phyloP scores from a whole-genome alignment of 1,284 basidiomycete species.

The Flammula alnicola region DNA sequence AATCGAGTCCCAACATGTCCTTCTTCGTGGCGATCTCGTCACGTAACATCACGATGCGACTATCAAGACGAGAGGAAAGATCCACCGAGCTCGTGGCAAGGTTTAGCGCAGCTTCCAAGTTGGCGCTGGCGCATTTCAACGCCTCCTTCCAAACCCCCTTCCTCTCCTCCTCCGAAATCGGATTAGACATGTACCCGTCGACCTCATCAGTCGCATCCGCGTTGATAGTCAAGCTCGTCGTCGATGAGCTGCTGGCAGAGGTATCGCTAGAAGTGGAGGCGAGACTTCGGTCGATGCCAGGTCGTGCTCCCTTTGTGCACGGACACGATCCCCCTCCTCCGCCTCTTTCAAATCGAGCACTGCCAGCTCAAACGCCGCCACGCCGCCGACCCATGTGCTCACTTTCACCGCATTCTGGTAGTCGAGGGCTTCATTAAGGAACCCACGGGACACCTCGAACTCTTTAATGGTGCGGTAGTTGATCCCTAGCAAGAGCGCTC shows the following conservation, averaged over 20 bases:
- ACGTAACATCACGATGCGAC: slow-evolving; percentile 66
- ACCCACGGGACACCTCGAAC: slow-evolving; percentile 47
- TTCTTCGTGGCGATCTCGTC: slow-evolving; percentile 72
- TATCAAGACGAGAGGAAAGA: slow-evolving; percentile 69
- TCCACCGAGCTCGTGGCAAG: slow-evolving; percentile 61
- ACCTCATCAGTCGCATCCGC: slow-evolving; percentile 7
- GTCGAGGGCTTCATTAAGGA: slow-evolving; percentile 55
- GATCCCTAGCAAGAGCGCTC: slow-evolving; percentile 70
- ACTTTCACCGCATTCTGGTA: slow-evolving; percentile 45
- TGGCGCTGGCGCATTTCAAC: slow-evolving; percentile 50
- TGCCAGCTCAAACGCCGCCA: slow-evolving; percentile 70
- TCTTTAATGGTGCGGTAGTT: slow-evolving; percentile 60
- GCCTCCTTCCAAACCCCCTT: slow-evolving; percentile 51
- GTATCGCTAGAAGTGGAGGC: background rate
- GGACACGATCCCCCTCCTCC: slow-evolving; percentile 6
- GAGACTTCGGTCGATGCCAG: background rate
- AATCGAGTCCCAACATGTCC: slow-evolving; percentile 42
- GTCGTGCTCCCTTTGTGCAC: slow-evolving; percentile 1
- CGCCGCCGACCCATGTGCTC: slow-evolving; percentile 69
- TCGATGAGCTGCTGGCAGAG: no score
- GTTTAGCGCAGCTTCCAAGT: slow-evolving; percentile 55
- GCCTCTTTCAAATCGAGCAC: slow-evolving; percentile 50
- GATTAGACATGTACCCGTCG: slow-evolving; percentile 8
- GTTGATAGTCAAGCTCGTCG: background rate
- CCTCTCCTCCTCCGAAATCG: slow-evolving; percentile 20